Evolutionary conservation across 257 asterid species (phyloP), one percentile per base, ranked within the genome.

Genomic region (Paulownia fortunei): DNA sequence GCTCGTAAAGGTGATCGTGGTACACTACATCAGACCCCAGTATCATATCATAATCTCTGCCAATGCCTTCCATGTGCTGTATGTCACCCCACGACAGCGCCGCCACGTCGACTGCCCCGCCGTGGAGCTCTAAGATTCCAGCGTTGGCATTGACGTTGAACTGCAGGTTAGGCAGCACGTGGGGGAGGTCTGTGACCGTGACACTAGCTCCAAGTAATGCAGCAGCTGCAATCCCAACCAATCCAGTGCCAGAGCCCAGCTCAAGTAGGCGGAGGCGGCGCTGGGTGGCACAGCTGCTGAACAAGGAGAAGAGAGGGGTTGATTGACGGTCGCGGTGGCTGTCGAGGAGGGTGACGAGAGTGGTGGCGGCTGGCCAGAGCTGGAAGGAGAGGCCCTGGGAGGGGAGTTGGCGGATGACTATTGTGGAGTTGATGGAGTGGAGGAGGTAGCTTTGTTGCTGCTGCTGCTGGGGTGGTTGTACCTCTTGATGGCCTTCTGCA

Each of bases 221-320:
- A 0, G 98, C 98, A 0, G 98, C 97, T 0, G 96, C 95, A 12
- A 94, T 92, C 11, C 98, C 98, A 2, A 87, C 97, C 2, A 89
- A 80, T 0, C 98, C 98, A 4, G 99, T 92, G 36, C 99, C 99
- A n/a, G 99, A 91, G 0, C 99, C 99, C 32, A 94, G 96, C 85
- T 94, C 99, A 1, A 94, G 94, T 16, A 92, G 44, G 77, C 93
- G 92, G 82, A 81, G 86, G 64, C 75, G 88, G 62, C 62, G 85
- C 69, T 12, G 9, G 47, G 58, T 0, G 72, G 69, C 0, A 49
- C 36, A 30, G 69, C 5, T 34, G 65, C 41, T 30, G 75, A 80
- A 46, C 3, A 87, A 42, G 80, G 74, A 10, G 70, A 85, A 68
- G 75, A 91, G 76, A n/a, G 84, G 65, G 21, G 52, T 11, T 68